Percentiles rank a stretch among this genome's conserved stretches.
phyloP scores from a whole-genome alignment of 2,329 filamentous ascomycete genomes.

The Plenodomus biglobosus region DNA sequence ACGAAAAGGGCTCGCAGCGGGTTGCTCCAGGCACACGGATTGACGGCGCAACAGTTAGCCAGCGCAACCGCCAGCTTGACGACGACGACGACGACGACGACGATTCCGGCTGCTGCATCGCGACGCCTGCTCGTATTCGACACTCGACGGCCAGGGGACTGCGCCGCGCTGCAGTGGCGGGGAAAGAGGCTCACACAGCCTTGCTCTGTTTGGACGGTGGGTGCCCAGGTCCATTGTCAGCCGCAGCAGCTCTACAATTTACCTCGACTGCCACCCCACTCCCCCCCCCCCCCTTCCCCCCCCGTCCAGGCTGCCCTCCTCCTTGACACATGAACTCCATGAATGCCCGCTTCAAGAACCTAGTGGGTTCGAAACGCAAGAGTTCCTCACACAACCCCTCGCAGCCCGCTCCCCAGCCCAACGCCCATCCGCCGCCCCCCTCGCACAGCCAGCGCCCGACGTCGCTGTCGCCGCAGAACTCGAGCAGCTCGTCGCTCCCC shows the following conservation, averaged over 20 bases:
- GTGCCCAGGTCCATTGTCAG: conserved; percentile 34
- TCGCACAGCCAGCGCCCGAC: conserved; percentile 43
- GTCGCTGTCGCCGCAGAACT: conserved; percentile 45
- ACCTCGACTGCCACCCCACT: conserved; percentile 29
- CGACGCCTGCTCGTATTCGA: no score
- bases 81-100: no score
- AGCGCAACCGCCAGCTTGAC: no score
- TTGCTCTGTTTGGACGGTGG: conserved; percentile 15
- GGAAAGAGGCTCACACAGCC: conserved; percentile 19
- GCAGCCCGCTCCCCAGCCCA: conserved; percentile 31
- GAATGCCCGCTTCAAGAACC: conserved; percentile 76
- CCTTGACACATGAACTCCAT: conserved; percentile 68
- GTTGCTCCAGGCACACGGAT: no score
- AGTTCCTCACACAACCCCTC: conserved; percentile 56
- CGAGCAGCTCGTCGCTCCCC: conserved; percentile 46
- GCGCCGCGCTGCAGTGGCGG: conserved; percentile 17
- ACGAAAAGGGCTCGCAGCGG: no score
- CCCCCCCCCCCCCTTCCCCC: no score
- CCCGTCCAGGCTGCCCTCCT: conserved; percentile 18
- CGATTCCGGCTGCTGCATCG: no score
- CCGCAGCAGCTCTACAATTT: conserved; percentile 28
- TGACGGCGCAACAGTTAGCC: no score
- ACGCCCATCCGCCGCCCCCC: conserved; percentile 42
- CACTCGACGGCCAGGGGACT: background rate
- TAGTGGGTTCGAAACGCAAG: conserved; percentile 81